Base-by-base conservation (phyloP, 306 rosid species). In the Vicia sativa region DNA sequence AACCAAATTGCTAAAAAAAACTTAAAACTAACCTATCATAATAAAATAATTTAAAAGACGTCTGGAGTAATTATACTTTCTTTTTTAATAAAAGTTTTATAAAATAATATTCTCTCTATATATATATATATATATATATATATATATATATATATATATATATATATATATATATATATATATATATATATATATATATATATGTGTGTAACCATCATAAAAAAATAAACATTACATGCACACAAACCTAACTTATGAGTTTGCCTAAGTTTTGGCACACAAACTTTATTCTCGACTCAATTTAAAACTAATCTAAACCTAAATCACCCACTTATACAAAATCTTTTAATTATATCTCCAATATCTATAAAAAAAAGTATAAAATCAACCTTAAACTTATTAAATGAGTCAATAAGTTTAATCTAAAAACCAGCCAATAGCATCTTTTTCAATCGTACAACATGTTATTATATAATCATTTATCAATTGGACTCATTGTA, bases 401-500 rank as follows among this genome's bases (percentile, higher is more conserved):
- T 3, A 45, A 74, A 74, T 55, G 31, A n/a, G 52, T 38, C 50
- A 2, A 38, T 37, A 34, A 37, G 11, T 50, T 49, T 11, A 31
- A 31, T 34, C 31, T 11, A 66, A 11, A 68, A 37, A 38, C 38
- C 19, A 19, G 55, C 28, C 23, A 11, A 13, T 54, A 63, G 15
- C 16, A 48, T 54, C 35, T 2, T 54, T 25, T 55, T 26, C 11
- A 26, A 26, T 55, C 38, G 62, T 55, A 55, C 58, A 52, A n/a
- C 13, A 49, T 49, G 54, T 16, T 48, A 49, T 76, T 41, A 54
- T 62, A 62, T 14, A 41, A 41, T 9, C 5, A 41, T 41, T 41
- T 41, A 41, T 41, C 45, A 41, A 10, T 12, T 41, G n/a, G 45
- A 10, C n/a, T 11, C n/a, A 10, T 41, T 41, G 45, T 41, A 12